Evolutionary conservation across 192 early-diverging fungal species (phyloP).

Genomic region (Podila clonocystis): DNA sequence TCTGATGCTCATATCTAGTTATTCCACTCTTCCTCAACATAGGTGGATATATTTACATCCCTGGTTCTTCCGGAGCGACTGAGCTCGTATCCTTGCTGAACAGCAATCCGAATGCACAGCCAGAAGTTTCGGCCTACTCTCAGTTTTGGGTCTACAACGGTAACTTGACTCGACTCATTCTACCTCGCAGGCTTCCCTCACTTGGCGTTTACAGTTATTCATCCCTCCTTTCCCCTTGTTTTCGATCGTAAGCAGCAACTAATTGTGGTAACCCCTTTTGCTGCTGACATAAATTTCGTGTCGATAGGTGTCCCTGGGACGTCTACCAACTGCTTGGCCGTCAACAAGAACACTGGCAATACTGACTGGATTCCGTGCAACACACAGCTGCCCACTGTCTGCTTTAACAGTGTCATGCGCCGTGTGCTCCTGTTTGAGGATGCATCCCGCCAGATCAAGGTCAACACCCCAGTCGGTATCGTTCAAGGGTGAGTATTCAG

Average conservation of each 20-base stretch:
- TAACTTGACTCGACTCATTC: not conserved
- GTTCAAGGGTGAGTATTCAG: slow-evolving; percentile 6
- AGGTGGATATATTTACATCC: slow-evolving; percentile 7
- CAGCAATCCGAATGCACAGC: not conserved
- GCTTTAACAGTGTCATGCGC: slow-evolving; percentile 9
- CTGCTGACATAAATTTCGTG: not conserved
- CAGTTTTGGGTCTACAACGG: slow-evolving; percentile 18
- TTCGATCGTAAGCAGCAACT: too few relatives aligned
- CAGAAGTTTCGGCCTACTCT: not conserved
- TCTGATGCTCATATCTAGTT: not conserved
- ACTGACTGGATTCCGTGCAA: slow-evolving; percentile 9
- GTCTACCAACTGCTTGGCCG: not conserved
- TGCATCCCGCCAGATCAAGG: slow-evolving; percentile 21
- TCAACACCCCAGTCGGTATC: slow-evolving; percentile 12
- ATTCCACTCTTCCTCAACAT: not conserved
- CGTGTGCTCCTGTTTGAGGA: slow-evolving; percentile 8
- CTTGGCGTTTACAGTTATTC: not conserved
- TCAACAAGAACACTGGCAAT: slow-evolving; percentile 11
- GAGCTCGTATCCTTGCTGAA: slow-evolving; percentile 7
- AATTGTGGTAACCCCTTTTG: too few relatives aligned
- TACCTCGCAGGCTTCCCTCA: not conserved
- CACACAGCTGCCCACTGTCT: slow-evolving; percentile 4
- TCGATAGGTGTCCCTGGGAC: not conserved
- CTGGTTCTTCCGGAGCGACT: not conserved
- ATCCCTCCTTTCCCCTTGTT: not conserved